Conservation (phyloP, 371 early-diverging fungal genomes). For the Umbelopsis sp. region DNA sequence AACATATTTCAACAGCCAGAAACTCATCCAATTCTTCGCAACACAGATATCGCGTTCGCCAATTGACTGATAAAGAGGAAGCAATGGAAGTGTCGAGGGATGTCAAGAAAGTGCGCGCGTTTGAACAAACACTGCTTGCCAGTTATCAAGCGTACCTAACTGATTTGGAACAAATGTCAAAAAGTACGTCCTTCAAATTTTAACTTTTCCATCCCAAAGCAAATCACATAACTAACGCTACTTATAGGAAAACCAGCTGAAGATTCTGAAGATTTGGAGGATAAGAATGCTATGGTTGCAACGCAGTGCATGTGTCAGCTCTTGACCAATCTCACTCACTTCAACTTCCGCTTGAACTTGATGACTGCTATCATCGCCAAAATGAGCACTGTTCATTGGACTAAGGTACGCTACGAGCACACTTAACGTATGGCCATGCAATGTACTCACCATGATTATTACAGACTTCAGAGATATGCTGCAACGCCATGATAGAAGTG, state of each 20-base stretch:
- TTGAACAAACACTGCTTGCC: slow-evolving; percentile 79
- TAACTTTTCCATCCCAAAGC: not conserved
- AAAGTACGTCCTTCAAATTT: slow-evolving; percentile 30
- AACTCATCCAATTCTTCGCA: not conserved
- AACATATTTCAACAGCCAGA: no score
- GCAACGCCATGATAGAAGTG: slow-evolving; percentile 73
- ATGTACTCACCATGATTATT: slow-evolving; percentile 1
- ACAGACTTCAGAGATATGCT: slow-evolving; percentile 69
- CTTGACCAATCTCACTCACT: slow-evolving; percentile 80
- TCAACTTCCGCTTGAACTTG: slow-evolving; percentile 90
- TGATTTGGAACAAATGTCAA: slow-evolving; percentile 53
- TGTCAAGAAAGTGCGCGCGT: slow-evolving; percentile 83
- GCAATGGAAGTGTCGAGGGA: slow-evolving; percentile 82
- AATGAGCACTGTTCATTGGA: slow-evolving; percentile 63
- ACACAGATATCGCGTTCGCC: slow-evolving; percentile 83
- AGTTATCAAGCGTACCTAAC: slow-evolving; percentile 86
- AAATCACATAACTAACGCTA: not conserved
- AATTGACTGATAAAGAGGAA: slow-evolving; percentile 81
- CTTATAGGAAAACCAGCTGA: slow-evolving; percentile 14
- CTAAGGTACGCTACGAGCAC: slow-evolving; percentile 34
- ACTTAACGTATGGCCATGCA: slow-evolving; percentile 14
- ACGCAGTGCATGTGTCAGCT: slow-evolving; percentile 79
- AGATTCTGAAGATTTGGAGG: slow-evolving; percentile 43
- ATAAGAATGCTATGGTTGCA: slow-evolving; percentile 57
- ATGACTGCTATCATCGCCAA: slow-evolving; percentile 78